A percentile compares a stretch with the other conserved stretches of the same genome.
Conservation (phyloP, 495 filamentous ascomycete species). For the Tuber aestivum region DNA sequence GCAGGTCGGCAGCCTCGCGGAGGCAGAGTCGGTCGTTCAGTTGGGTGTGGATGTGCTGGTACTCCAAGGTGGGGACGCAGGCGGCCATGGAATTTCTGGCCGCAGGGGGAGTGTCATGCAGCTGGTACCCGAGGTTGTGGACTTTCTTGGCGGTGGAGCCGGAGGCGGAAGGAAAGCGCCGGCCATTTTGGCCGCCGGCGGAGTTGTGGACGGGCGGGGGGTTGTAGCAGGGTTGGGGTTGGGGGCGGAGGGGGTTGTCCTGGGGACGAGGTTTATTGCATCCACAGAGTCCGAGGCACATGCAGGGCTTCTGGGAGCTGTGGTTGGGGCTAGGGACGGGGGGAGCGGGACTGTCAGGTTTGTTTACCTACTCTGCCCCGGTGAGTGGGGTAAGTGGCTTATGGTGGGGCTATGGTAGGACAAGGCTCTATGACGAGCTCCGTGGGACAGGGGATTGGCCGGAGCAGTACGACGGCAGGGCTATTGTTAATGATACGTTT, state of each 20-base stretch:
- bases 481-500: slow-evolving; percentile 58
- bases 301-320: slow-evolving; percentile 55
- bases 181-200: slow-evolving; percentile 65
- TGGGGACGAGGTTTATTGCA: slow-evolving; percentile 69
- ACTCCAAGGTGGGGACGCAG: slow-evolving; percentile 66
- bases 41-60: slow-evolving; percentile 60
- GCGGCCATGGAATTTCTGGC: slow-evolving; percentile 60
- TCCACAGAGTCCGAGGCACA: slow-evolving; percentile 58
- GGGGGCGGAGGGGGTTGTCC: slow-evolving; percentile 60
- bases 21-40: slow-evolving; percentile 48
- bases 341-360: slow-evolving; percentile 55
- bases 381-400: neutral
- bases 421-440: slow-evolving; percentile 63
- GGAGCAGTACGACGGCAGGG: slow-evolving; percentile 55
- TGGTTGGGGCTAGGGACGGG: slow-evolving; percentile 59
- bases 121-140: slow-evolving; percentile 56
- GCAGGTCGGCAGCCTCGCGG: slow-evolving; percentile 58
- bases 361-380: neutral
- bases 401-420: slow-evolving; percentile 37
- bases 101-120: slow-evolving; percentile 54
- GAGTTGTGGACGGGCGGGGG: slow-evolving; percentile 62
- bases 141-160: slow-evolving; percentile 47
- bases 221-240: slow-evolving; percentile 59
- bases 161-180: slow-evolving; percentile 45
- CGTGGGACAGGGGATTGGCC: slow-evolving; percentile 67